Evolutionary conservation across 1,139 yeast species (phyloP).

Genomic region (Debaryomyces sp.): DNA sequence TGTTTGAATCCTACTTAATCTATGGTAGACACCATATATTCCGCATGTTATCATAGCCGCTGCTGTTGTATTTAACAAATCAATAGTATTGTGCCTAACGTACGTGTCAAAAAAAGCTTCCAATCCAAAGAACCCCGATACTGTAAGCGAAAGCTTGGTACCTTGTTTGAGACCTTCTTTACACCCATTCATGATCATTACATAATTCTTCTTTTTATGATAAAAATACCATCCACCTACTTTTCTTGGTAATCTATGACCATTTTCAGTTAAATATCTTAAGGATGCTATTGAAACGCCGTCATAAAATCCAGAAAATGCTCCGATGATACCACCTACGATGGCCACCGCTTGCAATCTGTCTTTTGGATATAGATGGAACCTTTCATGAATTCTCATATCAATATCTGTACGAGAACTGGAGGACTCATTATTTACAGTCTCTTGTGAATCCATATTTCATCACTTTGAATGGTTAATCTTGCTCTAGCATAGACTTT

Average conservation of each 20-base stretch:
- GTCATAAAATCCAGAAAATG: constrained; percentile 60
- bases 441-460: not conserved
- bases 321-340: constrained; percentile 57
- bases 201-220: constrained; percentile 82
- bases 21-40: constrained; percentile 48
- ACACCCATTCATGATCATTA: constrained; percentile 61
- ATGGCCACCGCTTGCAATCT: constrained; percentile 35
- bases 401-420: constrained; percentile 12
- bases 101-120: constrained; percentile 62
- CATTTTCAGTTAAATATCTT: constrained; percentile 75
- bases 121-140: constrained; percentile 56
- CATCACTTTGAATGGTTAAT: not conserved
- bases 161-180: constrained; percentile 47
- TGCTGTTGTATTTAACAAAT: constrained; percentile 60
- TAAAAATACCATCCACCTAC: constrained; percentile 91
- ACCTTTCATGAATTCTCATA: constrained; percentile 34
- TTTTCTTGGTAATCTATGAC: constrained; percentile 76
- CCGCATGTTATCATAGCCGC: constrained; percentile 59
- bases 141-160: constrained; percentile 47
- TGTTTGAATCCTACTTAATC: constrained; percentile 51
- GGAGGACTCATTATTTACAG: not conserved
- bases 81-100: constrained; percentile 52
- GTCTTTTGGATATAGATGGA: constrained; percentile 43
- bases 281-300: constrained; percentile 62
- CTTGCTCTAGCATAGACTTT: not conserved